phyloP scores from a whole-genome alignment of 768 basidiomycete genomes.

The Nevesoporus exiguus region DNA sequence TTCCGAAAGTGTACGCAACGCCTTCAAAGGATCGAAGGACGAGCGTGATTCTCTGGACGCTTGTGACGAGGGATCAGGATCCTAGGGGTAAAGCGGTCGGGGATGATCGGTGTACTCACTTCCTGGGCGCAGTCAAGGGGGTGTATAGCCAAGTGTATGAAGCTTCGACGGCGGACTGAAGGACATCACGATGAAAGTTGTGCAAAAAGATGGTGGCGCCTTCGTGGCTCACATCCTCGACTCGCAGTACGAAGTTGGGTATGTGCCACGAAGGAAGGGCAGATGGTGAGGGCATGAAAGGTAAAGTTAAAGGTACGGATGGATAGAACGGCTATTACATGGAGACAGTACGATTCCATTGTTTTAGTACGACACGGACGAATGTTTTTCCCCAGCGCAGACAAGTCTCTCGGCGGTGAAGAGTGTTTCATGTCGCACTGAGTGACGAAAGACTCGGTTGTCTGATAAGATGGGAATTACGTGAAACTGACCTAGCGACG shows the following conservation, averaged over 20 bases:
- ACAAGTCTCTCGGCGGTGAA: not conserved
- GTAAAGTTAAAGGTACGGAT: not conserved
- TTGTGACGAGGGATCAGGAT: slow-evolving; percentile 23
- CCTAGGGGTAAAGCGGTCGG: not conserved
- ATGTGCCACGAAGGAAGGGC: slow-evolving; percentile 44
- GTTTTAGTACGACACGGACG: slow-evolving; percentile 1
- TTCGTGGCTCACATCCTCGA: slow-evolving; percentile 58
- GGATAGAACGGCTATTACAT: slow-evolving; percentile 5
- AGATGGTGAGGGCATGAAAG: slow-evolving; percentile 23
- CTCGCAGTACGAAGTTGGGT: slow-evolving; percentile 51
- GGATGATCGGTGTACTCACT: slow-evolving; percentile 33
- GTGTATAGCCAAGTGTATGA: slow-evolving; percentile 44
- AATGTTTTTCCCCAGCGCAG: not conserved
- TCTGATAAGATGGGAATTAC: not conserved
- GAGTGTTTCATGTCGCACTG: not conserved
- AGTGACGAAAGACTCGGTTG: not conserved
- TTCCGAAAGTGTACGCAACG: slow-evolving; percentile 65
- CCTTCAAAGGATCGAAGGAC: slow-evolving; percentile 66
- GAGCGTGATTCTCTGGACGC: slow-evolving; percentile 53
- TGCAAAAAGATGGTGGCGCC: slow-evolving; percentile 56
- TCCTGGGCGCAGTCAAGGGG: slow-evolving; percentile 43
- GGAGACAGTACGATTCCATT: slow-evolving; percentile 5
- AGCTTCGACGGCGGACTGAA: slow-evolving; percentile 38
- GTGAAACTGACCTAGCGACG: slow-evolving; percentile 16
- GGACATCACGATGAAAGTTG: slow-evolving; percentile 40